These are phyloP conservation scores for Chrysanthemum lavandulifolium DNA, from an alignment of 129 eudicot genomes.

Conservation along the genomic window DNA sequence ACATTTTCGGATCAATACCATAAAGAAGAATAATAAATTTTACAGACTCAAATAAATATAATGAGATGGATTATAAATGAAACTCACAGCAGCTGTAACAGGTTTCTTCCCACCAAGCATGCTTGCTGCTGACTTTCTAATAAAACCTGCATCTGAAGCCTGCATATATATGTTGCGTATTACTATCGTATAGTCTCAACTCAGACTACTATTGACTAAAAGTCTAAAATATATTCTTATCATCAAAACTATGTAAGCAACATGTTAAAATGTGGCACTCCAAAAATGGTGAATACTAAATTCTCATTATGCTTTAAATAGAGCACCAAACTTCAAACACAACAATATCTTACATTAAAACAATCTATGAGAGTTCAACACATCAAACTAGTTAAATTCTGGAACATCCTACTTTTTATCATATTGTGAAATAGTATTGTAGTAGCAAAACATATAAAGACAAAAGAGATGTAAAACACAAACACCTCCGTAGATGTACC, in stretches of 20 bases:
- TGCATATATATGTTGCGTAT: constrained; percentile 24
- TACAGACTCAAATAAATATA: background rate
- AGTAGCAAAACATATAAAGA: background rate
- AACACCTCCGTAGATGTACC: constrained; percentile 57
- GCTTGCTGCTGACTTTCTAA: constrained; percentile 92
- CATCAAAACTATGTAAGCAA: background rate
- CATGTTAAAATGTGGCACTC: too few relatives aligned
- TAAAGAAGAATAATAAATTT: background rate
- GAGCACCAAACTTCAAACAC: too few relatives aligned
- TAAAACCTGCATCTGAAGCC: constrained; percentile 70
- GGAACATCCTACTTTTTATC: too few relatives aligned
- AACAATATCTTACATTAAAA: background rate
- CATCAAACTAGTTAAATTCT: too few relatives aligned
- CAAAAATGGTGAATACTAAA: too few relatives aligned
- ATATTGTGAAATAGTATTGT: background rate
- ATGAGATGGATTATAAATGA: background rate
- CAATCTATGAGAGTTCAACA: background rate
- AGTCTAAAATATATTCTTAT: constrained; percentile 4
- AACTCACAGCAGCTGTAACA: constrained; percentile 76
- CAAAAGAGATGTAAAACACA: constrained; percentile 11
- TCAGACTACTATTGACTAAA: background rate
- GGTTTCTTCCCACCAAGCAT: constrained; percentile 98
- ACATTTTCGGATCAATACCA: background rate
- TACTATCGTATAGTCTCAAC: constrained; percentile 9
- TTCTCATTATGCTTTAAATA: too few relatives aligned